phyloP scores from a whole-genome alignment of 768 basidiomycete species.

The Baorangia bicolor region DNA sequence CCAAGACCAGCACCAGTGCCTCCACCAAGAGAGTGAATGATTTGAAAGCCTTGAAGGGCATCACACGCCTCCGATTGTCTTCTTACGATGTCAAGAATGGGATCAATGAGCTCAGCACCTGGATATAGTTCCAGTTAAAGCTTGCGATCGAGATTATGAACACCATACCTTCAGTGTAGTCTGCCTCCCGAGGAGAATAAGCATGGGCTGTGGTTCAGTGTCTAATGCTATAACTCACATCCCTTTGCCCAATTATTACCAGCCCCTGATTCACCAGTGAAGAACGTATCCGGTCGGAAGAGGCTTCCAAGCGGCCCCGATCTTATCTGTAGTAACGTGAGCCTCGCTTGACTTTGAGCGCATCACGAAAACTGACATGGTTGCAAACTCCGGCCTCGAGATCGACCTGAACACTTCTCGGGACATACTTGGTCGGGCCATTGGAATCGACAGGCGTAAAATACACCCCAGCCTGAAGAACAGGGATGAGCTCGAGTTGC shows the following conservation, averaged over 20 bases:
- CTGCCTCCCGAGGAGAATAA: constrained; percentile 38
- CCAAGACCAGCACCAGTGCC: constrained; percentile 90
- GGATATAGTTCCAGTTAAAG: background rate
- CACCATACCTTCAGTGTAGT: constrained; percentile 80
- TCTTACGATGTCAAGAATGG: constrained; percentile 79
- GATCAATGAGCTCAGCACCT: constrained; percentile 91
- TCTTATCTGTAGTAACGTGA: constrained; percentile 48
- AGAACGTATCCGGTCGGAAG: constrained; percentile 86
- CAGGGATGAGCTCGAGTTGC: background rate
- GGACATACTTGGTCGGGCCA: constrained; percentile 72
- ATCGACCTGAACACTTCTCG: constrained; percentile 88
- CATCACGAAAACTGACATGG: constrained; percentile 45
- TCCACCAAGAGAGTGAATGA: constrained; percentile 88
- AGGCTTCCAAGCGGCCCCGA: constrained; percentile 68
- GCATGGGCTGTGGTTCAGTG: constrained; percentile 8
- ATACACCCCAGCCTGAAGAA: constrained; percentile 69
- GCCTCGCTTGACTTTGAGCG: background rate
- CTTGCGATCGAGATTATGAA: background rate
- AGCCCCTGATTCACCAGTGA: constrained; percentile 61
- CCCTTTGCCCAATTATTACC: constrained; percentile 98
- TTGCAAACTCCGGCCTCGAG: constrained; percentile 87
- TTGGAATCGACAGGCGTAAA: constrained; percentile 67
- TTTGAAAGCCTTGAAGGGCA: constrained; percentile 86
- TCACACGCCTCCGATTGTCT: constrained; percentile 82
- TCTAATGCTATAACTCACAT: constrained; percentile 51